phyloP scores from a whole-genome alignment of 1,139 yeast genomes.

The Groenewaldozyma sp. region DNA sequence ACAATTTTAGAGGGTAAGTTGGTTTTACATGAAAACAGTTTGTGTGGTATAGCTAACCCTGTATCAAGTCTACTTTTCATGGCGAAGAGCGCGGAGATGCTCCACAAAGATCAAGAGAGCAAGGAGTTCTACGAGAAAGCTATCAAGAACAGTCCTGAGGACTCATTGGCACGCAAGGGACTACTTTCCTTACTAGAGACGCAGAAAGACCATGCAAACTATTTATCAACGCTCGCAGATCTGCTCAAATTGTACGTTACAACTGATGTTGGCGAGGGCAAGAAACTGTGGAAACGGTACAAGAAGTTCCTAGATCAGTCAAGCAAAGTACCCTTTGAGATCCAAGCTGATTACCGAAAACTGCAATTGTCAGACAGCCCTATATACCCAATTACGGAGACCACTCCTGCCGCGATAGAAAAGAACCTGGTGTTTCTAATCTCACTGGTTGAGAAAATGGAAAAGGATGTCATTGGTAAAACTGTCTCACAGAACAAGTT shows the following conservation, averaged over 20 bases:
- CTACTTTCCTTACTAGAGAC: conserved; percentile 46
- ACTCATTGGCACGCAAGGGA: conserved; percentile 77
- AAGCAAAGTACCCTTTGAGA: neutral
- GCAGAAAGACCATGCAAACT: conserved; percentile 34
- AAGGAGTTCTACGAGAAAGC: conserved; percentile 47
- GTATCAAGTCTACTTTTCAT: conserved; percentile 23
- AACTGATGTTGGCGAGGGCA: neutral
- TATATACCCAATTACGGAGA: conserved; percentile 48
- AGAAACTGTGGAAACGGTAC: neutral
- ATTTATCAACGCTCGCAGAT: conserved; percentile 28
- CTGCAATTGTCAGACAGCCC: conserved; percentile 55
- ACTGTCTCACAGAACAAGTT: conserved; percentile 25
- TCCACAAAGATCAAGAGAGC: conserved; percentile 38
- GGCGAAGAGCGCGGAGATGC: conserved; percentile 49
- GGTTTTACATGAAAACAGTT: conserved; percentile 25
- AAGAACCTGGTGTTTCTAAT: conserved; percentile 45
- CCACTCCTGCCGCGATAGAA: conserved; percentile 39
- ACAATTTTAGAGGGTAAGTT: conserved; percentile 56
- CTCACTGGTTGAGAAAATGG: conserved; percentile 34
- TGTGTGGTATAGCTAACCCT: neutral
- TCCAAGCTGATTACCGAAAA: conserved; percentile 40
- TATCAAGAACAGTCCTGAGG: conserved; percentile 43
- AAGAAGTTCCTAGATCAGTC: neutral
- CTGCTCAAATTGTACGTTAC: conserved; percentile 2
- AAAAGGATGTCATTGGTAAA: conserved; percentile 27